These are phyloP conservation scores for Madurella fahalii DNA, from an alignment of 2,329 filamentous ascomycete species.

Conservation along the genomic window DNA sequence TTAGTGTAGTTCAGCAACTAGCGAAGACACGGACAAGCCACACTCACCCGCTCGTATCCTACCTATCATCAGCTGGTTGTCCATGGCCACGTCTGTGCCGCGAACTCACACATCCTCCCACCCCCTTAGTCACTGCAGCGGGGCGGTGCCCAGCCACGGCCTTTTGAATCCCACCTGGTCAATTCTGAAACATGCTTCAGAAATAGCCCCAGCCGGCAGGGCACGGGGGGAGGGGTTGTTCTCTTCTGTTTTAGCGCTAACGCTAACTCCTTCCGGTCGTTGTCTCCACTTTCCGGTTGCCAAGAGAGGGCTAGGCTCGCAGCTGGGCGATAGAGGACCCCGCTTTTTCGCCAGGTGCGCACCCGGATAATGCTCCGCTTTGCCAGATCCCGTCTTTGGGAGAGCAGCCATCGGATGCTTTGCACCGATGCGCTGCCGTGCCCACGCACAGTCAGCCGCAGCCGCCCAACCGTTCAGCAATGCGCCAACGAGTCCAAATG, in stretches of 20 bases:
- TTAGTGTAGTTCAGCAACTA: not conserved
- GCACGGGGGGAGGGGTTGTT: constrained; percentile 5
- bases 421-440: no score
- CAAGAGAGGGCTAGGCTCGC: not conserved
- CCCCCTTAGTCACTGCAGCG: constrained; percentile 20
- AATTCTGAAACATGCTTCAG: constrained; percentile 30
- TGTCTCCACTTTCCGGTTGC: not conserved
- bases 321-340: not conserved
- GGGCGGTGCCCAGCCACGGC: constrained; percentile 24
- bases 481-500: no score
- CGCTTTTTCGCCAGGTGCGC: no score
- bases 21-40: not conserved
- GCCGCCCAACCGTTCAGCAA: no score
- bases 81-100: constrained; percentile 6
- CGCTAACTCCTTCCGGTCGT: constrained; percentile 2
- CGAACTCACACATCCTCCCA: not conserved
- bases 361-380: no score
- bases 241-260: constrained; percentile 3
- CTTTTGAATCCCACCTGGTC: constrained; percentile 21
- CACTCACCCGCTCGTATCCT: not conserved
- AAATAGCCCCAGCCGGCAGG: constrained; percentile 26
- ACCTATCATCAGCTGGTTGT: not conserved
- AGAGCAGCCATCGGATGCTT: no score
- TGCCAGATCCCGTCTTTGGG: no score
- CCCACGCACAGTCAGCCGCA: no score